Evolutionary conservation across 2,329 filamentous ascomycete species (phyloP), one percentile per base, ranked within the genome.

Genomic region (Xylaria sp.): DNA sequence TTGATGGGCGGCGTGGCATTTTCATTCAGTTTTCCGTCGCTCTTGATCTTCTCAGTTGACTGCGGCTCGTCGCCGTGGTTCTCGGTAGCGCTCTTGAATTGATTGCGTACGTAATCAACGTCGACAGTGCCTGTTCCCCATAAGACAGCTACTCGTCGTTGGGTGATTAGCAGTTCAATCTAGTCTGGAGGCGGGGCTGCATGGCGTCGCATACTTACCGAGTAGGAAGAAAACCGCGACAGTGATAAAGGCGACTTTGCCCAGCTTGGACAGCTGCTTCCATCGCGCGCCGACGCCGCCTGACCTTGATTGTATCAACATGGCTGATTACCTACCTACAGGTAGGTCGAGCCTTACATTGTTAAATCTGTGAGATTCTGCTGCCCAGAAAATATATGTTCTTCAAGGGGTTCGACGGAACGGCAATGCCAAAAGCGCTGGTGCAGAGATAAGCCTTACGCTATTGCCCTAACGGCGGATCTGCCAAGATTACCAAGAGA

Each of bases 81-180:
- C 9, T 52, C 54, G 23, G 44, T 11, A 11, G 43, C 9, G 46
- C 6, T 37, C 52, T 44, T 58, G 27, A 63, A 58, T 21, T 55
- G 56, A 11, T 56, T 60, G 31, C 62, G 65, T 35, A 67, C 62
- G 33, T 62, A 65, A 46, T 63, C 59, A 49, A 67, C 56, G 31
- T 65, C 62, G 11, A 65, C 65, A 3, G 62, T 63, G 11, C 62
- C 62, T 29, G 59, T 63, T 6, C 64, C 58, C 64, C 64, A 67
- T 9, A 67, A 29, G 21, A 62, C 31, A 17, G 55, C 64, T 67
- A n/a, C n/a, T n/a, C n/a, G 25, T 35, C 25, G 47, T n/a, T n/a
- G n/a, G n/a, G 49, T 63, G 1, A 64, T 58, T 41, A 62, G 15
- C 21, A 27, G 17, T 31, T 37, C n/a, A 55, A 7, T n/a, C n/a